Conservation (phyloP, 129 eudicot species). For the Deinandra increscens region DNA sequence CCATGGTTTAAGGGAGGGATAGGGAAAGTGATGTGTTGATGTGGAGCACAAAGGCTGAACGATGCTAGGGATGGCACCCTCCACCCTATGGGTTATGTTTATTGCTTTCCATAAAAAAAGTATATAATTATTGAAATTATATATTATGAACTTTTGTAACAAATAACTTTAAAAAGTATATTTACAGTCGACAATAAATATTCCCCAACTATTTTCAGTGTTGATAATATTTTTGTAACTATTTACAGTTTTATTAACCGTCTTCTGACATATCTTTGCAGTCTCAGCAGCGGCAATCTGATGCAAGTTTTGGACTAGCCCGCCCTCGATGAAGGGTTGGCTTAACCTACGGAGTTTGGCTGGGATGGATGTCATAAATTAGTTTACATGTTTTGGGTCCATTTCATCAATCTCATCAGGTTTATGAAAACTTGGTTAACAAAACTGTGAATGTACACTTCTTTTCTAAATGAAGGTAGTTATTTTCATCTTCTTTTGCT, state of each 20-base stretch:
- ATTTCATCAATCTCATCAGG: not conserved
- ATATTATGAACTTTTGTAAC: no score
- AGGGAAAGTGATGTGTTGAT: no score
- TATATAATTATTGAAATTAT: no score
- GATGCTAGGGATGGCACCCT: no score
- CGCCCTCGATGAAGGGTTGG: slow-evolving; percentile 75
- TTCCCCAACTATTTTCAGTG: no score
- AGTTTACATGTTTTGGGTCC: not conserved
- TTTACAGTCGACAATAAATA: no score
- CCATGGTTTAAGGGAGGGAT: no score
- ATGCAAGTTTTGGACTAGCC: slow-evolving; percentile 72
- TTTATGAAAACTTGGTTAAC: not conserved
- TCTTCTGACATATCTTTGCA: slow-evolving; percentile 38
- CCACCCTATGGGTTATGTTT: no score
- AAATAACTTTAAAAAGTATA: no score
- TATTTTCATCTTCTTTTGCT: not conserved
- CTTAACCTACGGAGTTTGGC: not conserved
- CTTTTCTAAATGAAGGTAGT: not conserved
- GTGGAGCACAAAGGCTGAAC: no score
- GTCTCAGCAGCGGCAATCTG: slow-evolving; percentile 54
- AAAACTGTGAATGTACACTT: not conserved
- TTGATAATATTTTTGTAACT: not conserved
- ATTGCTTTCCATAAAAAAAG: no score
- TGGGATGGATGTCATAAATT: no score
- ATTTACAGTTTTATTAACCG: not conserved